A percentile compares a stretch with the other conserved stretches of the same genome.
phyloP scores from a whole-genome alignment of 768 basidiomycete species.

The Mycena capillaripes region DNA sequence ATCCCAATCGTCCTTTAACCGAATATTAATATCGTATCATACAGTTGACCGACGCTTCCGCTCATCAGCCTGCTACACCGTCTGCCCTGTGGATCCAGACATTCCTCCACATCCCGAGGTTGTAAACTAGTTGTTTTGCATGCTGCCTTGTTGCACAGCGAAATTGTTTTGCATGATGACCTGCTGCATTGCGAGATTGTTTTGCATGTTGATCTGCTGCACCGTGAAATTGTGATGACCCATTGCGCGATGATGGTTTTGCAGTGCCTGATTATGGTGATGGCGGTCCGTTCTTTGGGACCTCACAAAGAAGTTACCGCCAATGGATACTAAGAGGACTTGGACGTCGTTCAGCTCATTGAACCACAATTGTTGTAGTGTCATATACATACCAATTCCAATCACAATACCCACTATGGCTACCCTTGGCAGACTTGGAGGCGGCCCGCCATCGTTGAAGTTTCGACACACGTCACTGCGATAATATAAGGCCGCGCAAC shows the following conservation, averaged over 20 bases:
- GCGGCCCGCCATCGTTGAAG: not conserved
- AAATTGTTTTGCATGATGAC: no score
- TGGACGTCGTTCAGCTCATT: not conserved
- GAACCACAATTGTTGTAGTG: not conserved
- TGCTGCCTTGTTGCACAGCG: not conserved
- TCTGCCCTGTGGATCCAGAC: not conserved
- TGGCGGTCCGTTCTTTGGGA: conserved; percentile 22
- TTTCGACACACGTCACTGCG: not conserved
- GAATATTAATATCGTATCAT: no score
- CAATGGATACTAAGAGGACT: conserved; percentile 21
- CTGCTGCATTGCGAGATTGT: no score
- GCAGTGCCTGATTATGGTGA: conserved; percentile 6
- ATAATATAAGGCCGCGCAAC: not conserved
- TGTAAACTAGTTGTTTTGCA: conserved; percentile 12
- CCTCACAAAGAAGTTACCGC: conserved; percentile 11
- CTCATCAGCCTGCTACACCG: not conserved
- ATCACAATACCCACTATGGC: conserved; percentile 15
- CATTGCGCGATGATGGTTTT: not conserved
- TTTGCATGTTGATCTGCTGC: no score
- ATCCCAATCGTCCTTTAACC: no score
- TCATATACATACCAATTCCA: conserved; percentile 14
- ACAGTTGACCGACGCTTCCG: not conserved
- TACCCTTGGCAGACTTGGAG: not conserved
- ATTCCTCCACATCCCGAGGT: not conserved
- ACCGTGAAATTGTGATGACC: conserved; percentile 3